Base-by-base conservation (phyloP, 495 filamentous ascomycete species). In the Parmelia sp. region DNA sequence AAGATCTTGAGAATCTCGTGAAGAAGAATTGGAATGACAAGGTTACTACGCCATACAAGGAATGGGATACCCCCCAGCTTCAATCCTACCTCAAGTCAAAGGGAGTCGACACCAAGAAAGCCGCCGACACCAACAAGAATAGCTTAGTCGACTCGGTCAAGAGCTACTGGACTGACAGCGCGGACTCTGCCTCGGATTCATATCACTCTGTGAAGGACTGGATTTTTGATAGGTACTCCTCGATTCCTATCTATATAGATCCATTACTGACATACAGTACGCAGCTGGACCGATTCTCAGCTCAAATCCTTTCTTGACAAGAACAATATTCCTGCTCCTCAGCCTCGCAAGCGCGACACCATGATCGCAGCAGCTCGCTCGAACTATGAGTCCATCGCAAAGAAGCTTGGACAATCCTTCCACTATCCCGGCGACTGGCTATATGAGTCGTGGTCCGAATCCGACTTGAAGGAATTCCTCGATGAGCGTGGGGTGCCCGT, bases 361-460 rank as follows among this genome's bases (percentile, higher is more conserved):
- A 77, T 96, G 57, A 83, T 97, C 68, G 81, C 86, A 69, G 82
- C 89, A 66, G 83, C 85, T 57, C 91, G 94, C 62, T 79, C 86
- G 64, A 93, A 88, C 72, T 97, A 96, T 66, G 86, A 96, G 65
- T 78, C 82, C 5, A 73, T 89, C 51, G 92, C 94, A 17, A 84
- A 91, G 71, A 97, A 96, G 77, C 79, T 83, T 47, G 90, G 90
- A 66, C 89, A 96, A 75, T 88, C 90, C 2, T 78, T 83, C 44
- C 72, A 83, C 14, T 98, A 98, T 68, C 94, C 94, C 45, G 94
- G 94, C n/a, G 86, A 96, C 75, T 98, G 94, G 94, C 77, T 97
- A 39, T 98, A 96, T 70, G 84, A 85, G 64, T 79, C 88, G 42
- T 98, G 94, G 94, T 84, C 87, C 53, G 83, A 93, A 47, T 89